Evolutionary conservation across 169 alveolate genomes (phyloP).

Genomic region (Babesia gibsoni): DNA sequence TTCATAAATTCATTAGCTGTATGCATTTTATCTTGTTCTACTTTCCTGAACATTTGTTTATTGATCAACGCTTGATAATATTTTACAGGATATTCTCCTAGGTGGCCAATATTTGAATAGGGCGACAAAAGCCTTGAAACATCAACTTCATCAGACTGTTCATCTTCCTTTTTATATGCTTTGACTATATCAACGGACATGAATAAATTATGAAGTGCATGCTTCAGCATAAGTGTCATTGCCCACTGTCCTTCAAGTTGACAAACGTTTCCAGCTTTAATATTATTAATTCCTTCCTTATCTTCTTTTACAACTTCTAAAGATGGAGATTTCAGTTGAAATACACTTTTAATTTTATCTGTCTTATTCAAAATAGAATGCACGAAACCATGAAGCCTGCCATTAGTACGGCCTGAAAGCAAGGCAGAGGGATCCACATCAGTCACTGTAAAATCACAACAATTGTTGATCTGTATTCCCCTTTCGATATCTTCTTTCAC

Average conservation of each 20-base stretch:
- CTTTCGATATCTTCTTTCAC: not conserved
- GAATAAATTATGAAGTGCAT: conserved; percentile 6
- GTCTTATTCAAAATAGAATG: not conserved
- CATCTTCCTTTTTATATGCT: too few relatives aligned
- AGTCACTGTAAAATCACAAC: not conserved
- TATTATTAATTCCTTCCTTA: not conserved
- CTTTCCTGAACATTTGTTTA: not conserved
- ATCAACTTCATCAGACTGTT: not conserved
- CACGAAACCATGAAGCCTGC: not conserved
- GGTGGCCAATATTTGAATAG: not conserved
- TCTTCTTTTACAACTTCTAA: not conserved
- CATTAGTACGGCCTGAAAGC: not conserved
- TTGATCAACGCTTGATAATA: conserved; percentile 2
- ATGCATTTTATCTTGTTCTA: not conserved
- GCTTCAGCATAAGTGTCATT: conserved; percentile 15
- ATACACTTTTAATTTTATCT: not conserved
- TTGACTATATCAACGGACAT: not conserved
- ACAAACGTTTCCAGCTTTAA: not conserved
- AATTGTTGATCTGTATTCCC: too few relatives aligned
- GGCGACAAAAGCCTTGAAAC: not conserved
- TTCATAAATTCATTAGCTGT: conserved; percentile 11
- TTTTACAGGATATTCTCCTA: not conserved
- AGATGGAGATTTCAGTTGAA: not conserved
- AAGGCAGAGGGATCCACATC: not conserved
- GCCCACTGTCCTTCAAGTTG: conserved; percentile 7